These are phyloP conservation scores for Metarhizium anisopliae DNA, from an alignment of 2,329 filamentous ascomycete species.

Conservation along the genomic window DNA sequence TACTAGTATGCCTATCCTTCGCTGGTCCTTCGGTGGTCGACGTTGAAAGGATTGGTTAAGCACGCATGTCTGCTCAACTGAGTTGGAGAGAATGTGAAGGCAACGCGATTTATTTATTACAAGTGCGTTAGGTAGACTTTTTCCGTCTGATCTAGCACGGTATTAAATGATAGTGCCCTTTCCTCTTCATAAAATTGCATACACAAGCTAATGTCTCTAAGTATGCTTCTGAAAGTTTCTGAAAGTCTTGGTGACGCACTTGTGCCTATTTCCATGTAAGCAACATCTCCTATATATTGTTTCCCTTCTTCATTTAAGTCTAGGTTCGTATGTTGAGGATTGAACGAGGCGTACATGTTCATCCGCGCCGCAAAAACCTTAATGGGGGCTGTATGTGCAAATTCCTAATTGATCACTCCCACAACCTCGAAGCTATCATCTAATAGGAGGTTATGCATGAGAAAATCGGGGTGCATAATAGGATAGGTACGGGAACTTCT, in stretches of 20 bases:
- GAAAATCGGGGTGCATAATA: background rate
- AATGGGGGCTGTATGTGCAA: background rate
- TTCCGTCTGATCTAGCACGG: slow-evolving; percentile 18
- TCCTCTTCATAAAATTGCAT: background rate
- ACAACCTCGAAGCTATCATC: background rate
- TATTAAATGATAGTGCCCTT: background rate
- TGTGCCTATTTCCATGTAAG: background rate
- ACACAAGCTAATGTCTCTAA: background rate
- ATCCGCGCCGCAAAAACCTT: background rate
- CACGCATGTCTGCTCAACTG: no score
- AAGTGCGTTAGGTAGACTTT: background rate
- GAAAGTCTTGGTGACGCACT: background rate
- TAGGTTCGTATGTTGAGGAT: background rate
- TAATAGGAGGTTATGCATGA: background rate
- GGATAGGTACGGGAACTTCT: background rate
- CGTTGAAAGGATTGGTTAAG: no score
- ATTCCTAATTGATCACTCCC: background rate
- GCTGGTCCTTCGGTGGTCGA: no score
- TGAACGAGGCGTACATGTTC: background rate
- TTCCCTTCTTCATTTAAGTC: background rate
- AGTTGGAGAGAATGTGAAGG: no score
- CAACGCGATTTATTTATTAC: no score
- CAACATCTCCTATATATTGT: background rate
- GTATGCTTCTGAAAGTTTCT: background rate
- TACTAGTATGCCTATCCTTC: no score